A percentile compares a stretch with the other conserved stretches of the same genome.
Evolutionary conservation across 1,139 yeast genomes (phyloP).

Genomic region (Diutina neorugosa): DNA sequence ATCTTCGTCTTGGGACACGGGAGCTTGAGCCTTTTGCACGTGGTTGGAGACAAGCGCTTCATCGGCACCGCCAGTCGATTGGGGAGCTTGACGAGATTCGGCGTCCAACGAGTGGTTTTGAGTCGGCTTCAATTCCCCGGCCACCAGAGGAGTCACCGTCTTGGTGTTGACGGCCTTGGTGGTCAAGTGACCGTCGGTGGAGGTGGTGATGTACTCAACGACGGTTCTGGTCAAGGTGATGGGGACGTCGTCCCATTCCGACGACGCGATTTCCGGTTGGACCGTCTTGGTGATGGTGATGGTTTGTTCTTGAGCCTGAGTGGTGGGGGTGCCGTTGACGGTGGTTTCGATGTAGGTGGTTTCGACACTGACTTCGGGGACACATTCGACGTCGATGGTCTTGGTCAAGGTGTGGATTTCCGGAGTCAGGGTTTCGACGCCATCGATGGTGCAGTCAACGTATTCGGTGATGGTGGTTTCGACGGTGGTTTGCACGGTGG

Average conservation of each 20-base stretch:
- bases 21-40: background rate
- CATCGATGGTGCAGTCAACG: slow-evolving; percentile 2
- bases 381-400: background rate
- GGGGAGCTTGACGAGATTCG: background rate
- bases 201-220: background rate
- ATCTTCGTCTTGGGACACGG: background rate
- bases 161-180: background rate
- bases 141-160: background rate
- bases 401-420: slow-evolving; percentile 2
- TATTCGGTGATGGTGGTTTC: slow-evolving; percentile 3
- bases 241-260: slow-evolving; percentile 4
- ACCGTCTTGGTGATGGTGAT: background rate
- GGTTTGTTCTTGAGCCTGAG: background rate
- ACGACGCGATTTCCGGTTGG: background rate
- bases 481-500: slow-evolving; percentile 4
- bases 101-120: background rate
- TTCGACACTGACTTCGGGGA: background rate
- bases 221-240: background rate
- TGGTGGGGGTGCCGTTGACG: background rate
- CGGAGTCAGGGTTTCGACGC: slow-evolving; percentile 1
- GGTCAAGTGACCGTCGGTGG: background rate
- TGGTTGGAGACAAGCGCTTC: background rate
- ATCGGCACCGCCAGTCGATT: background rate
- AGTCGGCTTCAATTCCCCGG: background rate
- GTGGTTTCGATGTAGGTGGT: background rate